Base-by-base conservation (phyloP, 371 early-diverging fungal species). In the Rhizopus arrhizus region DNA sequence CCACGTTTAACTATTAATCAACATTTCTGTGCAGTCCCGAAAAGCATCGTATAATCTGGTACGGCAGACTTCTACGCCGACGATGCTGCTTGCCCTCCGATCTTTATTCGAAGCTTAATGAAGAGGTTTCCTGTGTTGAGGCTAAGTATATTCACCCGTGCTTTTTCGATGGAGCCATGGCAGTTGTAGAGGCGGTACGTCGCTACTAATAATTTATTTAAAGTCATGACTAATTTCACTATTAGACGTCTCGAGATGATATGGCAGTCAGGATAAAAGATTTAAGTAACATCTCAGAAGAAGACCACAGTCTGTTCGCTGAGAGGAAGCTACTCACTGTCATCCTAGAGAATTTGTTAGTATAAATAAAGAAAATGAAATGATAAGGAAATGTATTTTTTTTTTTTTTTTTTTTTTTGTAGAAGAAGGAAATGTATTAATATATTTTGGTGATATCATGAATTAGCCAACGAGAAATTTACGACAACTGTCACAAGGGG, bases 201-300 rank as follows among this genome's bases (percentile, higher is more conserved):
- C n/a, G 46, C 46, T 45, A 45, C 7, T 22, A 8, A 45, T 45
- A 2, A 15, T 45, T 45, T 45, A 45, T 45, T 45, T 22, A 45
- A 45, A 45, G 2, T 22, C 46, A 45, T 31, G 11, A 28, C 29
- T n/a, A 32, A 29, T 36, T 52, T 52, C n/a, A 35, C 53, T 53
- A 53, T 53, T 53, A 53, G 38, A n/a, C 53, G 35, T 53, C 53
- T 53, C 53, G 53, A 38, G 53, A 40, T 35, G 53, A 34, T 38
- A 53, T 53, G 53, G 53, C 53, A 38, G 34, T 53, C 35, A 53
- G 38, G n/a, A 38, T 53, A 22, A 15, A 53, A 15, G 40, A 38
- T 53, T 38, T 53, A 40, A 34, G 34, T 22, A 38, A 35, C 13
- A 53, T 53, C 53, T 53, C 53, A 38, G 38, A 36, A 53, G 53